phyloP scores from a whole-genome alignment of 306 rosid genomes.

The Cucumis hystrix region DNA sequence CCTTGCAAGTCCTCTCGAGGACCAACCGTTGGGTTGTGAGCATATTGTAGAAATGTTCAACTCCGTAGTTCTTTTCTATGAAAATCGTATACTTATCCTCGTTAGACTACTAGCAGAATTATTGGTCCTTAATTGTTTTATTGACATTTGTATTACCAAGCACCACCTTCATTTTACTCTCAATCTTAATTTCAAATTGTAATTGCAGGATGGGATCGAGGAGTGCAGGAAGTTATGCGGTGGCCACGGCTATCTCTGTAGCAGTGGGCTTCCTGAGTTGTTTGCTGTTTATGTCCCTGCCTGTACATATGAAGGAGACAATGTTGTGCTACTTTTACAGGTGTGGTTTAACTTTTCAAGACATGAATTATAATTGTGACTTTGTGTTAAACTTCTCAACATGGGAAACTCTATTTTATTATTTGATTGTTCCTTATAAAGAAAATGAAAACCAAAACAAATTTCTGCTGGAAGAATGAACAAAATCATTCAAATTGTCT shows the following conservation, averaged over 20 bases:
- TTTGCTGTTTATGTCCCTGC: constrained; percentile 94
- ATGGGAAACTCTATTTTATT: not conserved
- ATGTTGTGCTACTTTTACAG: constrained; percentile 84
- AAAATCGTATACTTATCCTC: not conserved
- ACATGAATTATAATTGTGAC: not conserved
- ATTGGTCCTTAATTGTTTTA: not conserved
- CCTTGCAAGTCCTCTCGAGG: not conserved
- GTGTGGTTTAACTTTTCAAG: constrained; percentile 12
- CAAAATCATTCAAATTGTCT: not conserved
- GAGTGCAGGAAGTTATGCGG: constrained; percentile 94
- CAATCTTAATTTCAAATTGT: not conserved
- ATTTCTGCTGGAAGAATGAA: not conserved
- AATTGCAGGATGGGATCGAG: constrained; percentile 77
- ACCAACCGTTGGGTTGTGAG: not conserved
- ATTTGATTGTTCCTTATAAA: not conserved
- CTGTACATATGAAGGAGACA: constrained; percentile 97
- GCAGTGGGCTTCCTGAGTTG: constrained; percentile 96
- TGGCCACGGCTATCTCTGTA: constrained; percentile 89
- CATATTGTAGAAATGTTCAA: not conserved
- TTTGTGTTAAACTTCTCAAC: not conserved
- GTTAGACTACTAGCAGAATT: not conserved
- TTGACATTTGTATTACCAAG: not conserved
- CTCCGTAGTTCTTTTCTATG: not conserved
- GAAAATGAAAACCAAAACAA: not conserved
- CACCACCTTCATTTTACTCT: not conserved